These are phyloP conservation scores for Silybum marianum DNA, from an alignment of 129 eudicot species.

Conservation along the genomic window DNA sequence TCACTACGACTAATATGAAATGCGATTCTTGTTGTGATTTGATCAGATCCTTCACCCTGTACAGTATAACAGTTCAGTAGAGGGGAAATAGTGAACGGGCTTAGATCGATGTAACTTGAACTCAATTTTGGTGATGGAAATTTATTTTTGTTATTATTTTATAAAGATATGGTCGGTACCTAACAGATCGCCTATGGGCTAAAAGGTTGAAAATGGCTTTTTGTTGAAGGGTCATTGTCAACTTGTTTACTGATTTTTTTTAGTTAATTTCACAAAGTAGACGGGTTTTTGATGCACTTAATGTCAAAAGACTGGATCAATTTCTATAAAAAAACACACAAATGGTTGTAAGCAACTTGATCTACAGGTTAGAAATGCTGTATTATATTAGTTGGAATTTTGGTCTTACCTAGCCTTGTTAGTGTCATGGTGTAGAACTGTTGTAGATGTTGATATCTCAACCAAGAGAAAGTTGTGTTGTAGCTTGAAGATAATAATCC, in stretches of 20 bases:
- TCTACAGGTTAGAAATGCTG: neutral
- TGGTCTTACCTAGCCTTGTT: neutral
- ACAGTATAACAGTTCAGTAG: neutral
- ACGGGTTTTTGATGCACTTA: neutral
- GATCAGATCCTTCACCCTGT: slow-evolving; percentile 21
- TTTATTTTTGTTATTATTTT: neutral
- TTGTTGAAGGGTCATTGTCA: neutral
- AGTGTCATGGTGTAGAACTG: neutral
- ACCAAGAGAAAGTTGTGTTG: neutral
- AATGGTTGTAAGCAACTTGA: slow-evolving; percentile 11
- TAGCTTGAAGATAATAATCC: neutral
- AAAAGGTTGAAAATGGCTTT: neutral
- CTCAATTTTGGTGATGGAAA: neutral
- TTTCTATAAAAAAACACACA: neutral
- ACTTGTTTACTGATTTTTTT: neutral
- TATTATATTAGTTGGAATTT: neutral
- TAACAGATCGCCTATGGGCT: neutral
- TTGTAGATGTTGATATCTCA: neutral
- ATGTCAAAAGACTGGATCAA: neutral
- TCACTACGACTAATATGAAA: slow-evolving; percentile 3
- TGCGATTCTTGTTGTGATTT: slow-evolving; percentile 6
- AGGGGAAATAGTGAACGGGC: neutral
- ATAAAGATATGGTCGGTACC: neutral
- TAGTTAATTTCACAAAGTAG: neutral
- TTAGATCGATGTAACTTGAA: too few species aligned